Evolutionary conservation across 2,329 filamentous ascomycete species (phyloP), one percentile per base, ranked within the genome.

Genomic region (Xylaria sp.): DNA sequence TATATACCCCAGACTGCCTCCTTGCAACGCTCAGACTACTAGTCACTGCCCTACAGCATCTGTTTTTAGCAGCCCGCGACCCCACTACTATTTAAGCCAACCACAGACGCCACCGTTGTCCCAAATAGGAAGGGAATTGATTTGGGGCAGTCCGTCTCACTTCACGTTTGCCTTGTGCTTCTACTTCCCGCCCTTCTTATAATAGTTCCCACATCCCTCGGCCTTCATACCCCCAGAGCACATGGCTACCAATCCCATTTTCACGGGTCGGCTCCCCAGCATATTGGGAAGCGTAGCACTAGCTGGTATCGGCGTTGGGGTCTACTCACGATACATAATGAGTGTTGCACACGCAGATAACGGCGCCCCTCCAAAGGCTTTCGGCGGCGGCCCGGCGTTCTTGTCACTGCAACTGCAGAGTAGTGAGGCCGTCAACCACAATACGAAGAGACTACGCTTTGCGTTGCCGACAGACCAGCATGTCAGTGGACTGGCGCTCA

Each of bases 381-480:
- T 82, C 64, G 77, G 77, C 1, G 65, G 69, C 0, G 81, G 80
- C 0, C 78, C 80, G 0, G 77, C 79, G 0, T 83, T 87, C 71
- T 77, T 82, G 3, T 82, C 80, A 3, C 76, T 89, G 9, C 79
- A 79, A 25, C 78, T 89, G 2, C 78, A 86, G 63, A 86, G 83
- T 69, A 78, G 81, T 11, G 83, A 87, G 72, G 68, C 77, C 38
- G 81, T 89, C 66, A 89, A 85, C 72, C 86, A 87, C 75, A 85
- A 89, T 73, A 87, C 86, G 11, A 89, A 87, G 76, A 80, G 79
- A 17, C 74, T 90, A 61, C 80, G 85, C 3, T 90, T 90, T 68
- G 83, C 83, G 65, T 77, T 89, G 6, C 85, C 86, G 0, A 79
- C 83, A 15, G 72, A 79, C 2, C 77, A 81, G 39, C 79, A 81